Conservation (phyloP, 345 rosid species). For the Brassica napus region Da-Ae NC_063444.1:10410501-10411000, state of each 20-base stretch:
- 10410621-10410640: constrained; percentile 1
- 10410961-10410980: neutral
- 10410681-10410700: neutral
- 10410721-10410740: neutral
- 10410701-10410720: neutral
- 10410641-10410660: neutral
- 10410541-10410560: constrained; percentile 76
- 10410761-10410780: neutral
- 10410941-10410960: neutral
- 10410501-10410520: constrained; percentile 75
- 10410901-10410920: neutral
- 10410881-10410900: neutral
- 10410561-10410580: constrained; percentile 38
- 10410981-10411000: neutral
- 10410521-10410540: constrained; percentile 83
- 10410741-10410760: neutral
- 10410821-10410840: neutral
- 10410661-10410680: constrained; percentile 1
- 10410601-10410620: constrained; percentile 1
- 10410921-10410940: neutral
- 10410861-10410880: neutral
- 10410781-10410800: neutral
- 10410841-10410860: neutral
- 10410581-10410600: neutral
- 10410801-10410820: neutral